phyloP scores from a whole-genome alignment of 2,329 filamentous ascomycete species.

The Phyllosticta ampelicida region DNA sequence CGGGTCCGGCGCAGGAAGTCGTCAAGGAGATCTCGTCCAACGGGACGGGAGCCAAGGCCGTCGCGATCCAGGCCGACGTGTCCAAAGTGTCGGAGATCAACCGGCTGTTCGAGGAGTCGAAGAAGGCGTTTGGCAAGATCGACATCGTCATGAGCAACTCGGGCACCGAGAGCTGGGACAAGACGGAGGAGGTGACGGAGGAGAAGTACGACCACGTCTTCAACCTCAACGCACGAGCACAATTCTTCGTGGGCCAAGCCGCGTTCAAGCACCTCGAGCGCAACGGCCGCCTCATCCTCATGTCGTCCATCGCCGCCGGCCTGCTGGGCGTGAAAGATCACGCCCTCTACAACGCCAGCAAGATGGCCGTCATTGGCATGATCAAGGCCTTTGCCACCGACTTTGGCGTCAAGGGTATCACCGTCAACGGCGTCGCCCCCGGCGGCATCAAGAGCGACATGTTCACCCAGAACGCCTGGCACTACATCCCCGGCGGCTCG shows the following conservation, averaged over 20 bases:
- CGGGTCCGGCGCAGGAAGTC: slow-evolving; percentile 39
- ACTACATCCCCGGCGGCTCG: slow-evolving; percentile 38
- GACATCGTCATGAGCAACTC: slow-evolving; percentile 44
- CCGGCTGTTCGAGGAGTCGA: slow-evolving; percentile 40
- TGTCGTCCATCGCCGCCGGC: slow-evolving; percentile 59
- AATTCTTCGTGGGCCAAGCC: slow-evolving; percentile 70
- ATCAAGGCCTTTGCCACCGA: slow-evolving; percentile 62
- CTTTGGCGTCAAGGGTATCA: slow-evolving; percentile 56
- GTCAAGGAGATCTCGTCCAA: slow-evolving; percentile 34
- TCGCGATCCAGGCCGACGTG: slow-evolving; percentile 51
- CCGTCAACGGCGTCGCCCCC: slow-evolving; percentile 62
- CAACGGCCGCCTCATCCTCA: slow-evolving; percentile 64
- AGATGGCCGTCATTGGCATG: slow-evolving; percentile 63
- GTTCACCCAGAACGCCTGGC: slow-evolving; percentile 56
- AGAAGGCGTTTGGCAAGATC: slow-evolving; percentile 32
- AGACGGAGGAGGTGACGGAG: slow-evolving; percentile 56
- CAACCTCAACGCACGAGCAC: slow-evolving; percentile 55
- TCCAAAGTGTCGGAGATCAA: slow-evolving; percentile 46
- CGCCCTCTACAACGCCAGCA: slow-evolving; percentile 59
- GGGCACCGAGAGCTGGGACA: slow-evolving; percentile 56
- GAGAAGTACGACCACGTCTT: slow-evolving; percentile 65
- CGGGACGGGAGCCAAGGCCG: slow-evolving; percentile 39
- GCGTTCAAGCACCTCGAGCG: slow-evolving; percentile 60
- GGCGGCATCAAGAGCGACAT: slow-evolving; percentile 68
- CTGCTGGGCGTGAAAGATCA: slow-evolving; percentile 60